Base-by-base conservation (phyloP, 352 stramenopile genomes). In the Phytophthora gonapodyides region DNA sequence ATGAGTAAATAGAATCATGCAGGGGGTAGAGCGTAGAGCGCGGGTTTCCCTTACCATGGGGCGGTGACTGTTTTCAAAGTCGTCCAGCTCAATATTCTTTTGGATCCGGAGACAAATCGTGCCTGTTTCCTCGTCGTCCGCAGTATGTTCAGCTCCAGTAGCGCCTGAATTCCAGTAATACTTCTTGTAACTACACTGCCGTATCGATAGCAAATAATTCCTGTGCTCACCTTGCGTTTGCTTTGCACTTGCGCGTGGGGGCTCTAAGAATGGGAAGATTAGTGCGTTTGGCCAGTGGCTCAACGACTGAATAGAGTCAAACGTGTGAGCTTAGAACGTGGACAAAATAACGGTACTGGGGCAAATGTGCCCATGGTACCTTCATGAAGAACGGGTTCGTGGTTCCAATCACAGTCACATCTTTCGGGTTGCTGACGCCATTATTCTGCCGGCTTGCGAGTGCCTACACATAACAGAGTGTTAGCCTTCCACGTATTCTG, bases 311-410 rank as follows among this genome's bases (percentile, higher is more conserved):
- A 42, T 34, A 53, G 17, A 50, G n/a, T 17, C 37, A 24, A 10
- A 48, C 17, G 21, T 7, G 19, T 59, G 17, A 52, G 9, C 21
- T 34, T 42, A 35, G 5, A 34, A 42, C 16, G 19, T 17, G 1
- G 1, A 16, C 9, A 21, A 47, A 35, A 24, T 7, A 9, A 31
- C 27, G 27, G 27, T 0, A 31, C 1, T 31, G 27, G 27, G 27
- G 27, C 2, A 52, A 24, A 6, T 8, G 30, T 19, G 43, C 2
- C 17, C 13, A 9, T 5, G 11, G 1, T 71, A 88, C 81, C 74
- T 94, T 96, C 73, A 94, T 78, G 49, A 96, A 96, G 52, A 94
- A 94, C 2, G 87, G 87, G 30, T 94, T 96, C 16, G 87, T 96
- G 17, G 85, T 93, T 49, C 87, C 87, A 15, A 96, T 76, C 0